Conservation (phyloP, 257 asterid species). For the Solanum lignicaule region DNA sequence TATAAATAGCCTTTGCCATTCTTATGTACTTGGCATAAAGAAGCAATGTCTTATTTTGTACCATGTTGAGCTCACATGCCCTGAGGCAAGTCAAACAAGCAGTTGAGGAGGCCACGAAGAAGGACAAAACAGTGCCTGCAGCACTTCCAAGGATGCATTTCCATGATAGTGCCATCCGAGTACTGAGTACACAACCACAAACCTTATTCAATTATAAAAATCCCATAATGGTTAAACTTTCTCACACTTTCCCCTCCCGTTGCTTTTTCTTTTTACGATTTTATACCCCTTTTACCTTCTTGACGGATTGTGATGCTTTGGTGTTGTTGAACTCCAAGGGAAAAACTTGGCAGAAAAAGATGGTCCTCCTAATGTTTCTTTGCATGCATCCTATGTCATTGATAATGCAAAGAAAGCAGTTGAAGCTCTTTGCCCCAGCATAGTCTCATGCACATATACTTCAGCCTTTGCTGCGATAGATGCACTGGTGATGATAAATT, state of each 20-base stretch:
- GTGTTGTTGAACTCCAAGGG: constrained; percentile 9
- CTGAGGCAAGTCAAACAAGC: constrained; percentile 32
- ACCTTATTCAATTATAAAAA: neutral
- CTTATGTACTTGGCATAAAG: neutral
- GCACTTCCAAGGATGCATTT: constrained; percentile 65
- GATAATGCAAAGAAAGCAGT: constrained; percentile 27
- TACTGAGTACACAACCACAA: constrained; percentile 32
- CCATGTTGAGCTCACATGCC: constrained; percentile 21
- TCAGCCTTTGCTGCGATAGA: constrained; percentile 67
- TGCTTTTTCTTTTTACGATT: neutral
- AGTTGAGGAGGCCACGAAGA: constrained; percentile 28
- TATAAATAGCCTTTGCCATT: neutral
- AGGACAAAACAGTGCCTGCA: constrained; percentile 50
- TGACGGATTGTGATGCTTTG: constrained; percentile 11
- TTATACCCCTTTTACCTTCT: neutral
- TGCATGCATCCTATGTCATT: constrained; percentile 8
- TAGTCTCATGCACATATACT: constrained; percentile 61
- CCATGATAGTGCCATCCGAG: constrained; percentile 68
- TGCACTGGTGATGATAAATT: constrained; percentile 38
- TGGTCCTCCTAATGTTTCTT: constrained; percentile 15
- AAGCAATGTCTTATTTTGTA: neutral
- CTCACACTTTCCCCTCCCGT: neutral
- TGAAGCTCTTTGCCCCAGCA: constrained; percentile 46
- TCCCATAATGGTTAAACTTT: neutral
- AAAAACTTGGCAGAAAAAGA: constrained; percentile 10